Evolutionary conservation across 75 land plant genomes (phyloP).

Genomic region (Azolla pinnata): DNA sequence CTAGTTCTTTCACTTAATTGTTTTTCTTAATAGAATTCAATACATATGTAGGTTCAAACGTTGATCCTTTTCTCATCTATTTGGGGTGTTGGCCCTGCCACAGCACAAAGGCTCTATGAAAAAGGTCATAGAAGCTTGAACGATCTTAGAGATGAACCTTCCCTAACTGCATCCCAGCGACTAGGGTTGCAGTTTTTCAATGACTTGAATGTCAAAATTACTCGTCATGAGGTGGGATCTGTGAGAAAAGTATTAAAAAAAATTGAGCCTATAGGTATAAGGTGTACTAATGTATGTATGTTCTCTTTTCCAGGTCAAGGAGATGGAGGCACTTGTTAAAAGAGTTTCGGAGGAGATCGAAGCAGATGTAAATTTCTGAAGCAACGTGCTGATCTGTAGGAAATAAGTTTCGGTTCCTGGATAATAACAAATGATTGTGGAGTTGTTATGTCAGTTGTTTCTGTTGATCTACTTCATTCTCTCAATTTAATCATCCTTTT

Average conservation of each 20-base stretch:
- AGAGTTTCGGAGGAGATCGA: conserved; percentile 45
- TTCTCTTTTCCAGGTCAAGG: conserved; percentile 46
- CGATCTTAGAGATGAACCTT: conserved; percentile 67
- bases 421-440: too few relatives aligned
- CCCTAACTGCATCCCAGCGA: conserved; percentile 63
- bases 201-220: conserved; percentile 77
- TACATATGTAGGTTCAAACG: conserved; percentile 56
- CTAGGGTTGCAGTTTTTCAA: conserved; percentile 69
- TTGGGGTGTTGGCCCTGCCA: conserved; percentile 98
- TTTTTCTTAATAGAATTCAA: too few relatives aligned
- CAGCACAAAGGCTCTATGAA: conserved; percentile 79
- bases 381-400: too few relatives aligned
- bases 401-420: too few relatives aligned
- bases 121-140: conserved; percentile 77
- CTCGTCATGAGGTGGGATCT: conserved; percentile 66
- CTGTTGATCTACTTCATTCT: too few relatives aligned
- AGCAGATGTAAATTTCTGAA: conserved; percentile 88
- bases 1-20: too few relatives aligned
- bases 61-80: conserved; percentile 77
- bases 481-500: neutral
- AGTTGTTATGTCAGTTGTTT: too few relatives aligned
- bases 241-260: too few relatives aligned
- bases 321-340: conserved; percentile 71
- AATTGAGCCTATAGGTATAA: too few relatives aligned
- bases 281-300: conserved; percentile 1